Evolutionary conservation across 192 early-diverging fungal genomes (phyloP), one percentile per base, ranked within the genome.

Genomic region (Funneliformis geosporum): DNA sequence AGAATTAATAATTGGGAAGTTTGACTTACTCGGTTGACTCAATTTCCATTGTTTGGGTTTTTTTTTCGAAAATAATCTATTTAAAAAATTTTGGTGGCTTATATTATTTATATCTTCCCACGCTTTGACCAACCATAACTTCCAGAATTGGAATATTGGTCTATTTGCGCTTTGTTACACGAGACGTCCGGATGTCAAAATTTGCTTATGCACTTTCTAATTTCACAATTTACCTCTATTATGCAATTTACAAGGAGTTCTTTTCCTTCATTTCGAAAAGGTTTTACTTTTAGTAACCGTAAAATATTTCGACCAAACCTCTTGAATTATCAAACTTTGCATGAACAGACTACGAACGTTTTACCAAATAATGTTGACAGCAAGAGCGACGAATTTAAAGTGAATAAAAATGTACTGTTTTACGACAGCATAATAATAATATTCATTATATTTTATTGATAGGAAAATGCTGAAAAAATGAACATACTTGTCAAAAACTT

Each of bases 391-490:
- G 85, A 87, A 50, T 95, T 95, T 88, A 91, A 94, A 61, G 12
- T 65, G 10, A 28, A 8, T 8, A 60, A 44, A 76, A 16, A 60
- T 21, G 74, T 62, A 27, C 4, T 61, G n/a, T 42, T 42, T 11
- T 33, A 28, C 27, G 59, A 44, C 14, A 14, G 38, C 27, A 23
- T 39, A 60, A 23, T 64, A 40, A 44, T 5, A 9, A 25, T 38
- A 27, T n/a, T 27, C 28, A 60, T 65, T 60, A 47, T 33, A 47
- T 28, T 25, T 80, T 43, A 7, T 62, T 70, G 28, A 38, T 83
- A 95, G 93, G 93, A 95, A 80, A 95, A 95, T 83, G 88, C 90
- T 10, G 80, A 78, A 33, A 88, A 87, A 76, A 94, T 95, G 93
- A 86, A 89, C 33, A 76, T 44, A 11, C 85, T 96, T 60, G 87